A percentile compares a stretch with the other conserved stretches of the same genome.
These are phyloP conservation scores for Diaporthe nobilis DNA, from an alignment of 2,329 filamentous ascomycete genomes.

Conservation along the genomic window DNA sequence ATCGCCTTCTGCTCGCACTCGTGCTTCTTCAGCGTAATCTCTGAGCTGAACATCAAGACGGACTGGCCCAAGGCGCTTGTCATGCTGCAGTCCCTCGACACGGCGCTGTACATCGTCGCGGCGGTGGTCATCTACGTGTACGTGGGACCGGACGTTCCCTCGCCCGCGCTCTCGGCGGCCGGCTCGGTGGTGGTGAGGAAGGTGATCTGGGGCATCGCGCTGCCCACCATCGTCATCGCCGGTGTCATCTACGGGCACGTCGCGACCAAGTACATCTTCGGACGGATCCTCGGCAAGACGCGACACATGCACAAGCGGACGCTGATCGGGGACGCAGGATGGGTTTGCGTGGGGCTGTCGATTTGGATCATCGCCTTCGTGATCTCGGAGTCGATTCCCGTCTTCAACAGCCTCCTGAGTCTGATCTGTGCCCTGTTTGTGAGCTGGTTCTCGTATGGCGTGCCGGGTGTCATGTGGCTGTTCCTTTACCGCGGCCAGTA, in stretches of 20 bases:
- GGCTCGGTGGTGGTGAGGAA: slow-evolving; percentile 67
- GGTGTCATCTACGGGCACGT: slow-evolving; percentile 80
- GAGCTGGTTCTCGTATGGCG: slow-evolving; percentile 75
- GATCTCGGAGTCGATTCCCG: slow-evolving; percentile 78
- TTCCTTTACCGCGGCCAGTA: slow-evolving; percentile 61
- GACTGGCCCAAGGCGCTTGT: slow-evolving; percentile 55
- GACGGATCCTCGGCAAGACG: slow-evolving; percentile 73
- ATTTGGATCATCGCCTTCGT: slow-evolving; percentile 76
- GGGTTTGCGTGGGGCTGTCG: slow-evolving; percentile 68
- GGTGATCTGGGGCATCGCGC: slow-evolving; percentile 76
- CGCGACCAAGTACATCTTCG: slow-evolving; percentile 76
- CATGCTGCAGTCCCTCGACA: slow-evolving; percentile 71
- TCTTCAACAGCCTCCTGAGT: slow-evolving; percentile 76
- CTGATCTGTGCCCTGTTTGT: slow-evolving; percentile 75
- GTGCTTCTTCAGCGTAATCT: slow-evolving; percentile 78
- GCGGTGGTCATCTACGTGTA: slow-evolving; percentile 78
- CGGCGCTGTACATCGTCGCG: slow-evolving; percentile 73
- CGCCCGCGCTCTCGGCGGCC: slow-evolving; percentile 76
- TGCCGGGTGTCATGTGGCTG: slow-evolving; percentile 63
- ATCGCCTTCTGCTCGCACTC: slow-evolving; percentile 77
- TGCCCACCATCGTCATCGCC: slow-evolving; percentile 79
- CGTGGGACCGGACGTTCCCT: slow-evolving; percentile 71
- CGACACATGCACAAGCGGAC: slow-evolving; percentile 67
- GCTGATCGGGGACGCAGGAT: slow-evolving; percentile 65
- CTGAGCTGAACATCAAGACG: slow-evolving; percentile 72